Conservation (phyloP, 306 rosid genomes). For the Quercus wislizeni region DNA sequence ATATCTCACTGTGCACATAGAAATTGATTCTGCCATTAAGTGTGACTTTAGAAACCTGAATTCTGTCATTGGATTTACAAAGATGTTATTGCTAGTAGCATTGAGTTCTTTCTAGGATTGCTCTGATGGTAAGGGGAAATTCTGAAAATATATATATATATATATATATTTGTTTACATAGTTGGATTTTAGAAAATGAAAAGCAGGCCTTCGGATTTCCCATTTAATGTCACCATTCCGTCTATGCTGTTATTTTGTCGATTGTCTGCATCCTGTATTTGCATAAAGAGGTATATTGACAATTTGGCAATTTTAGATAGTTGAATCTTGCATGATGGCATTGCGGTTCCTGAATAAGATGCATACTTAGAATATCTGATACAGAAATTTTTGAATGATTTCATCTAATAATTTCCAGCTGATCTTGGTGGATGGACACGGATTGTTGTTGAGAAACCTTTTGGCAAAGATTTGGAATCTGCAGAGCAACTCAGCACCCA, state of each 20-base stretch:
- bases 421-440: conserved; percentile 99
- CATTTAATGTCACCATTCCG: background rate
- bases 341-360: conserved; percentile 2
- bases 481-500: conserved; percentile 86
- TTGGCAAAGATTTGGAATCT: conserved; percentile 88
- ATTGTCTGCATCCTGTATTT: background rate
- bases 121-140: background rate
- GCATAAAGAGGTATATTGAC: background rate
- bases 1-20: background rate
- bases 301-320: background rate
- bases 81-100: background rate
- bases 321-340: background rate
- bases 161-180: background rate
- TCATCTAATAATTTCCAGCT: conserved; percentile 48
- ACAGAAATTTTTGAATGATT: conserved; percentile 24
- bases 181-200: background rate
- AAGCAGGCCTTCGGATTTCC: conserved; percentile 2
- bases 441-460: conserved; percentile 95
- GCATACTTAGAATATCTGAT: conserved; percentile 3
- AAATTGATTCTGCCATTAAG: background rate
- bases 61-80: background rate
- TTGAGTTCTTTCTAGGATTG: background rate
- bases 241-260: background rate
- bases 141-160: background rate
- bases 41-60: background rate